Evolutionary conservation across 768 basidiomycete genomes (phyloP).

Genomic region (Tylopilus balloui): DNA sequence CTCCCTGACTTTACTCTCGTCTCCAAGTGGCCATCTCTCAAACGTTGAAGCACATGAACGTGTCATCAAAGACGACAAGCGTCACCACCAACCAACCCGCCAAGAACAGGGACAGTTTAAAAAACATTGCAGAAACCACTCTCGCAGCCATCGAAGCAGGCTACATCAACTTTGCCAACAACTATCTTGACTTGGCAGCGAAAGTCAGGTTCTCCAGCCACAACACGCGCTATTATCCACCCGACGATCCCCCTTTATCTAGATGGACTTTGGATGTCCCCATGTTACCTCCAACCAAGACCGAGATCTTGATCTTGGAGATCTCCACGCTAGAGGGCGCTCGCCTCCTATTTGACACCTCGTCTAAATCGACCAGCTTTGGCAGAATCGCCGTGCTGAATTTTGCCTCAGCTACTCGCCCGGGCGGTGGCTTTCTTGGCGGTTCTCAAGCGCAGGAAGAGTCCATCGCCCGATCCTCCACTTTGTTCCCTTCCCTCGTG

Average conservation of each 20-base stretch:
- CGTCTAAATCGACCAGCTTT: slow-evolving; percentile 9
- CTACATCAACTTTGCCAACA: slow-evolving; percentile 30
- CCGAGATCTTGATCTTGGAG: slow-evolving; percentile 49
- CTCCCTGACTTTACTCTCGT: no score
- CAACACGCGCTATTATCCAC: slow-evolving; percentile 50
- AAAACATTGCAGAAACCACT: slow-evolving; percentile 49
- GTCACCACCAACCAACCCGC: neutral
- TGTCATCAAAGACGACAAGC: neutral
- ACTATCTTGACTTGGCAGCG: slow-evolving; percentile 33
- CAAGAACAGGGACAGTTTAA: slow-evolving; percentile 16
- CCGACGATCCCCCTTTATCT: slow-evolving; percentile 42
- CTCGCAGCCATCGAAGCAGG: slow-evolving; percentile 46
- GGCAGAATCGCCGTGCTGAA: slow-evolving; percentile 60
- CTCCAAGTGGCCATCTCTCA: no score
- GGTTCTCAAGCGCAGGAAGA: slow-evolving; percentile 81
- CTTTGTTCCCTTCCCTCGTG: slow-evolving; percentile 59
- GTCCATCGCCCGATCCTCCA: slow-evolving; percentile 72
- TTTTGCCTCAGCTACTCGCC: slow-evolving; percentile 71
- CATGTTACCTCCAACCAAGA: slow-evolving; percentile 7
- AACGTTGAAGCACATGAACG: slow-evolving; percentile 1
- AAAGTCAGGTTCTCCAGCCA: slow-evolving; percentile 33
- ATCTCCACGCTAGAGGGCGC: slow-evolving; percentile 63
- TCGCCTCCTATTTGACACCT: slow-evolving; percentile 33
- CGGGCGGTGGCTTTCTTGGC: slow-evolving; percentile 70
- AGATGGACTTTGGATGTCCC: slow-evolving; percentile 37